Base-by-base conservation (phyloP, 352 stramenopile genomes). In the Phytophthora tentaculata region DNA sequence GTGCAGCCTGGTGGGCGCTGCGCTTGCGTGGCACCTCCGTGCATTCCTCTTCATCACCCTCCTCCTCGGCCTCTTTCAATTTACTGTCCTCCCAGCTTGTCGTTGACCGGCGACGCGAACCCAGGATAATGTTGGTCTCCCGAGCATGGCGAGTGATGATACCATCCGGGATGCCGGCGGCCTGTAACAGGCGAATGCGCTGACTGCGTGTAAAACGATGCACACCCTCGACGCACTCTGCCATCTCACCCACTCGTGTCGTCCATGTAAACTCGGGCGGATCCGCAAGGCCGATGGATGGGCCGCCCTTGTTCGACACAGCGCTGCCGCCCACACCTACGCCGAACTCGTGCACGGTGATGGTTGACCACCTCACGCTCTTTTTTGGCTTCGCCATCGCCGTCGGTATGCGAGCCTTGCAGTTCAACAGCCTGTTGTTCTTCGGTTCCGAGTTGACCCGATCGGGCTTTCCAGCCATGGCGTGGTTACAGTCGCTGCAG, bases 91-190 rank as follows among this genome's bases (percentile, higher is more conserved):
- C 51, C 50, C 44, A 74, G n/a, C 35, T 72, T 13, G 49, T 60
- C 53, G 58, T 68, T 12, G 63, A 77, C 44, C 79, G 75, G 24
- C 81, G 74, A 17, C 81, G 77, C 6, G 81, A 90, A 56, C 70
- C 69, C 41, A 90, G 65, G 45, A 90, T 90, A 58, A 90, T 88
- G 73, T 82, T 88, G 32, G 81, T 75, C 63, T 90, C 81, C 7
- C 81, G 75, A 22, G 81, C 81, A 59, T 83, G 83, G 39, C 81
- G 81, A 47, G 82, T 73, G 75, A 90, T 90, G 69, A 90, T 88
- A 44, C 79, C 76, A 35, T 90, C 81, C 29, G 74, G 81, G 26
- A 88, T 81, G n/a, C 81, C 81, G 8, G 78, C 80, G 52, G 64
- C 63, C 48, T 88, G 77, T 29, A 90, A 67, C 59, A 90, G 60